Conservation (phyloP, 2,329 filamentous ascomycete genomes). For the Talaromyces sp. region DNA sequence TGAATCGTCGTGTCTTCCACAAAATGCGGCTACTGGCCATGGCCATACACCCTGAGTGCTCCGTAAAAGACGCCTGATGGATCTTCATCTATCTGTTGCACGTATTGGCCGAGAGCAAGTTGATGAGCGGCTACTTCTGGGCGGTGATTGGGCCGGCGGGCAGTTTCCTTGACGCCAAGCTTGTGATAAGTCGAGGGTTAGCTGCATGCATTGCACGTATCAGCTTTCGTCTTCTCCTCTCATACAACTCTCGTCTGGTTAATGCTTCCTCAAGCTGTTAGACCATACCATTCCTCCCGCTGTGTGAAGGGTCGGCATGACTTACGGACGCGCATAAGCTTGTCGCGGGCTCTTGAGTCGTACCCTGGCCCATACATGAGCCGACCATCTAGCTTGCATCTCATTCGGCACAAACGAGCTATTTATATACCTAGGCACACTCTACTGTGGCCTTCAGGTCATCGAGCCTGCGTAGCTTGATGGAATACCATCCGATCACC, state of each 20-base stretch:
- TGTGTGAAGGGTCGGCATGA: background rate
- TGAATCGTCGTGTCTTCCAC: background rate
- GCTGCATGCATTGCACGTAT: constrained; percentile 12
- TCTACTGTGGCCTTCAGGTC: constrained; percentile 1
- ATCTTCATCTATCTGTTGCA: constrained; percentile 7
- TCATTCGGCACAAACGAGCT: background rate
- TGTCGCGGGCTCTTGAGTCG: background rate
- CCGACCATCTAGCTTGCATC: background rate
- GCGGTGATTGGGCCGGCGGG: background rate
- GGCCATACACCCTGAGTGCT: background rate
- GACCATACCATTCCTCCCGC: background rate
- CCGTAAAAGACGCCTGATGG: background rate
- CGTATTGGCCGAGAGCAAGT: background rate
- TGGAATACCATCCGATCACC: background rate
- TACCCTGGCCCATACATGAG: background rate
- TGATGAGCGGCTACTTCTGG: constrained; percentile 1
- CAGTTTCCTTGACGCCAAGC: background rate
- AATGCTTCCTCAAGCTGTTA: background rate
- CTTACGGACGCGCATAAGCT: background rate
- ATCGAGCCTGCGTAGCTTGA: background rate
- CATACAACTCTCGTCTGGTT: background rate
- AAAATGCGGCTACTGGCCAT: background rate
- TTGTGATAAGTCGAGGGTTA: constrained; percentile 8
- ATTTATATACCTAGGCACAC: background rate
- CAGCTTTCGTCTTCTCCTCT: background rate